These are phyloP conservation scores for Polygonum aviculare DNA, from an alignment of 148 eudicot genomes.

Conservation along the genomic window DNA sequence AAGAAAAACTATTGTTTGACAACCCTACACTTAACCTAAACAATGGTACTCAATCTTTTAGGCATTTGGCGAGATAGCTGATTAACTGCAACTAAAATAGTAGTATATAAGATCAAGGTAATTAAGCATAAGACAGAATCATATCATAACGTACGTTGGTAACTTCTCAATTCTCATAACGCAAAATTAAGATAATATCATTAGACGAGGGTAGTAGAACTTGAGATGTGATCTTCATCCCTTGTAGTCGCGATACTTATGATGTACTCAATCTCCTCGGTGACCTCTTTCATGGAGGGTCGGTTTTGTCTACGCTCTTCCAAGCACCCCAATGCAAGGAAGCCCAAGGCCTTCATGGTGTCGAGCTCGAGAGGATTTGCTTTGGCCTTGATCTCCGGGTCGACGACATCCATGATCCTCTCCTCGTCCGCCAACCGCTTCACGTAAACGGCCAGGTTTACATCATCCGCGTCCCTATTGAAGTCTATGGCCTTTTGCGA, in stretches of 20 bases:
- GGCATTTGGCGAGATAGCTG: no score
- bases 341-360: slow-evolving; percentile 78
- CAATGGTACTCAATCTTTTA: no score
- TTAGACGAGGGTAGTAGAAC: background rate
- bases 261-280: slow-evolving; percentile 73
- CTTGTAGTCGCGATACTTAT: slow-evolving; percentile 27
- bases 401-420: slow-evolving; percentile 52
- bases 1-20: no score
- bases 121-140: no score
- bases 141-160: no score
- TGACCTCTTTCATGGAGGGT: slow-evolving; percentile 79
- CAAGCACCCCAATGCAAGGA: slow-evolving; percentile 66
- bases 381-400: slow-evolving; percentile 42
- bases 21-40: no score
- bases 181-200: no score
- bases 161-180: no score
- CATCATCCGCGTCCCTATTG: slow-evolving; percentile 62
- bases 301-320: slow-evolving; percentile 73
- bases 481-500: slow-evolving; percentile 82
- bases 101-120: no score
- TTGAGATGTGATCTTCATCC: background rate
- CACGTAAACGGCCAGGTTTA: slow-evolving; percentile 73
- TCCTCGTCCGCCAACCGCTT: slow-evolving; percentile 74
- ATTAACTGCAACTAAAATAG: no score
- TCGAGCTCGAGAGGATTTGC: slow-evolving; percentile 54